phyloP scores from a whole-genome alignment of 495 filamentous ascomycete species.

The Achaetomiella virescens region DNA sequence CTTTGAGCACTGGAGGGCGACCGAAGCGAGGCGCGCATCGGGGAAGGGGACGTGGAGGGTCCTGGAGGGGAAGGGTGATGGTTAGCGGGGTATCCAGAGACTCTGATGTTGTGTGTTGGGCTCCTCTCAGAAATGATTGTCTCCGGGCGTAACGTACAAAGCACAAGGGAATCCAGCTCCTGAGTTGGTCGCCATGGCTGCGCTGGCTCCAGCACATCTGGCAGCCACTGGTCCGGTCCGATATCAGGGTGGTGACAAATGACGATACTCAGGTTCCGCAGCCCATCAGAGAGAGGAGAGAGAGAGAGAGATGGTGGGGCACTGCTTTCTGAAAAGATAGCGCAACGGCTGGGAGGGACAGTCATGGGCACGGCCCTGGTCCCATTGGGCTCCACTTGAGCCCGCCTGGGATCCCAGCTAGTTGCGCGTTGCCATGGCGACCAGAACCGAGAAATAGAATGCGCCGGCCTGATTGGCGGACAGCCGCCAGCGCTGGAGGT shows the following conservation, averaged over 20 bases:
- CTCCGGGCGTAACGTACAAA: constrained; percentile 8
- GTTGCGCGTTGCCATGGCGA: constrained; percentile 14
- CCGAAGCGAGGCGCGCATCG: constrained; percentile 67
- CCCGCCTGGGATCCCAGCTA: neutral
- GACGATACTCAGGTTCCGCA: constrained; percentile 1
- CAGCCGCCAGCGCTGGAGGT: neutral
- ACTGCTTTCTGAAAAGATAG: constrained; percentile 7
- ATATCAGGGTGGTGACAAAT: constrained; percentile 9
- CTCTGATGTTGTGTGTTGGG: neutral
- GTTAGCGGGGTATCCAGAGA: constrained; percentile 5
- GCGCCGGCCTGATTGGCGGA: constrained; percentile 1
- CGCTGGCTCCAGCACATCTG: neutral
- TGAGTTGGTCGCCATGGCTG: constrained; percentile 12
- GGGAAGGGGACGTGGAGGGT: constrained; percentile 79
- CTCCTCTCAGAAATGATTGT: constrained; percentile 7
- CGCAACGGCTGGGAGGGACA: neutral
- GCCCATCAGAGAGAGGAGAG: too few relatives aligned
- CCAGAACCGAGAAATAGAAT: neutral
- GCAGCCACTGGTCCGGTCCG: neutral
- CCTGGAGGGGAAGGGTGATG: constrained; percentile 36
- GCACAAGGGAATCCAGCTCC: constrained; percentile 9
- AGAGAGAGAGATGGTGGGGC: constrained; percentile 14
- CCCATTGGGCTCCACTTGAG: neutral
- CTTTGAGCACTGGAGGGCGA: constrained; percentile 69
- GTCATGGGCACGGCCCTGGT: neutral